Evolutionary conservation across 2,329 filamentous ascomycete genomes (phyloP).

Genomic region (Hypoxylon sp.): DNA sequence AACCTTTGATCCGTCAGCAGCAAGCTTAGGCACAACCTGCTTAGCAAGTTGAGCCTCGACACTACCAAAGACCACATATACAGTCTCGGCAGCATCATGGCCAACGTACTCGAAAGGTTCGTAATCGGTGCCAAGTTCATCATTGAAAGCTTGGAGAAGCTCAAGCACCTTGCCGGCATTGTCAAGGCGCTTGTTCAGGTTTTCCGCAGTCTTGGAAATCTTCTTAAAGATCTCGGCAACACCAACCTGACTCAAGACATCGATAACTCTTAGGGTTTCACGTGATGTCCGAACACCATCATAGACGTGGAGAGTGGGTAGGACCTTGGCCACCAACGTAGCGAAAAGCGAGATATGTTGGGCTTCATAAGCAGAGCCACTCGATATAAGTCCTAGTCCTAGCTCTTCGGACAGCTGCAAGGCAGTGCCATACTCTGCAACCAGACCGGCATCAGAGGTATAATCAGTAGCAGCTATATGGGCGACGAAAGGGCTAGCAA

Average conservation of each 20-base stretch:
- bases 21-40: constrained; percentile 82
- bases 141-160: constrained; percentile 83
- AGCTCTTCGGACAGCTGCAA: constrained; percentile 89
- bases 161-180: constrained; percentile 78
- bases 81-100: constrained; percentile 81
- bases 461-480: constrained; percentile 96
- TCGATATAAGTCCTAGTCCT: constrained; percentile 87
- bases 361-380: constrained; percentile 87
- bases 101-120: constrained; percentile 94
- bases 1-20: constrained; percentile 80
- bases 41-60: constrained; percentile 88
- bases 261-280: constrained; percentile 85
- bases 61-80: constrained; percentile 93
- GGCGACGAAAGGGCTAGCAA: constrained; percentile 92
- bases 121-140: constrained; percentile 94
- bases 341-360: constrained; percentile 97
- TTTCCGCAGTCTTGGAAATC: constrained; percentile 71
- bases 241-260: constrained; percentile 80
- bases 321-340: constrained; percentile 81
- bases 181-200: constrained; percentile 78
- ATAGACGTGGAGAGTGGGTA: constrained; percentile 90
- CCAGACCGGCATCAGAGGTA: constrained; percentile 75
- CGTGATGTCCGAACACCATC: constrained; percentile 87
- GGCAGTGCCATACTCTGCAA: constrained; percentile 88
- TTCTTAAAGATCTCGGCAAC: constrained; percentile 78